These are phyloP conservation scores for Dendrobium huoshanense DNA, from an alignment of 106 monocot genomes.

Conservation along the genomic window DNA sequence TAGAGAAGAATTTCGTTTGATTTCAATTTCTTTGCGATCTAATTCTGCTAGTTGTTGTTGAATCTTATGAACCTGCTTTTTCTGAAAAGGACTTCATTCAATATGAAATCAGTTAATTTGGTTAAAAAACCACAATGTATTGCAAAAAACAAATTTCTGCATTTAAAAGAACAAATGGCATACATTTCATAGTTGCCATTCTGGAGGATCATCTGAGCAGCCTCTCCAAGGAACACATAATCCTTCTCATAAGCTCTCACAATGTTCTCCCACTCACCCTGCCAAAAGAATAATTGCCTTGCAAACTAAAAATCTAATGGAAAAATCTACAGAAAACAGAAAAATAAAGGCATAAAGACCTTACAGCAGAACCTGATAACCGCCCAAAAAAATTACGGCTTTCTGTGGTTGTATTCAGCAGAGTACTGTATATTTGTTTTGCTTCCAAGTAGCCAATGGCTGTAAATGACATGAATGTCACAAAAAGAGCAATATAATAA, in stretches of 20 bases:
- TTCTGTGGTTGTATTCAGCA: conserved; percentile 63
- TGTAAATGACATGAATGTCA: conserved; percentile 19
- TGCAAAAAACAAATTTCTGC: neutral
- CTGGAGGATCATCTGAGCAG: conserved; percentile 88
- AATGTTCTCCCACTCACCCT: conserved; percentile 97
- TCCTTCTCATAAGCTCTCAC: conserved; percentile 85
- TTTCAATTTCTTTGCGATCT: conserved; percentile 87
- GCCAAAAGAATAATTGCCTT: conserved; percentile 10
- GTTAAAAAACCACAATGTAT: neutral
- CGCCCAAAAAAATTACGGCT: conserved; percentile 95
- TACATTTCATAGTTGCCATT: conserved; percentile 99
- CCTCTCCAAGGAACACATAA: conserved; percentile 91
- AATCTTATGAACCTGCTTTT: conserved; percentile 84
- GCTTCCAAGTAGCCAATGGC: conserved; percentile 70
- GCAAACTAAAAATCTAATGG: neutral
- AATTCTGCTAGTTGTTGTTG: conserved; percentile 94
- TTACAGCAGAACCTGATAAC: conserved; percentile 92
- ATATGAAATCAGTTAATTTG: conserved; percentile 16
- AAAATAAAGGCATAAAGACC: conserved; percentile 4
- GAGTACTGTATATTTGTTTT: conserved; percentile 62
- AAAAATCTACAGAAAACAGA: conserved; percentile 2
- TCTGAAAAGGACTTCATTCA: conserved; percentile 79
- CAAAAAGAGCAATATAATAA: neutral
- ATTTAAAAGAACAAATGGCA: conserved; percentile 9
- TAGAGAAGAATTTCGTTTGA: conserved; percentile 78